Conservation (phyloP, 1,139 yeast genomes). For the Candida sanyaensis region DNA sequence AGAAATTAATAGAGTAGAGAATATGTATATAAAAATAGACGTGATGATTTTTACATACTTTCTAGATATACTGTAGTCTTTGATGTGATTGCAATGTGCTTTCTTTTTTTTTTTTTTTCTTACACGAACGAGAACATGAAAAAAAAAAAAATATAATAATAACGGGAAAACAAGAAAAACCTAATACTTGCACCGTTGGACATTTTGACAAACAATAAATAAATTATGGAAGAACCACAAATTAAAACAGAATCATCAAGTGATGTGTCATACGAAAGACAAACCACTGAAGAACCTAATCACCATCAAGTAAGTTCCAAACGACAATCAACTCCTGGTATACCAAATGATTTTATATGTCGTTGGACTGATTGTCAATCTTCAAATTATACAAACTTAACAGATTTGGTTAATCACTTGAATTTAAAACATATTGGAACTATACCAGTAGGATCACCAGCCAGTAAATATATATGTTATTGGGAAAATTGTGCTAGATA, state of each 20-base stretch:
- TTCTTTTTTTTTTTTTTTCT: no score
- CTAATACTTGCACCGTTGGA: neutral
- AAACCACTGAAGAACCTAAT: neutral
- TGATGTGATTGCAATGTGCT: no score
- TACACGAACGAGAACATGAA: neutral
- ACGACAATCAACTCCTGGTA: neutral
- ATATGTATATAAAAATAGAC: neutral
- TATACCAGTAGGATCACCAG: slow-evolving; percentile 16
- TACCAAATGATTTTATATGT: slow-evolving; percentile 22
- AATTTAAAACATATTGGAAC: slow-evolving; percentile 28
- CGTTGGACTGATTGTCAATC: slow-evolving; percentile 37
- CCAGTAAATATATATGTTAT: slow-evolving; percentile 52
- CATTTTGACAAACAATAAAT: neutral
- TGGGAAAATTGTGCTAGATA: slow-evolving; percentile 63
- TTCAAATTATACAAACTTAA: slow-evolving; percentile 21
- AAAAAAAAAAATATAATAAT: neutral
- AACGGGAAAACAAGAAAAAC: neutral
- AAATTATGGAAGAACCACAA: slow-evolving; percentile 3
- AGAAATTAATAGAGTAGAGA: neutral
- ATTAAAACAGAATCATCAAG: neutral
- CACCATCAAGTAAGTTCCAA: neutral
- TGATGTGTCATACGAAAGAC: neutral
- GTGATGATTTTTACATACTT: neutral
- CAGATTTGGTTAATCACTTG: slow-evolving; percentile 35
- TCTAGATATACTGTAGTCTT: no score